Evolutionary conservation across 495 filamentous ascomycete species (phyloP).

Genomic region (Podospora appendiculata): DNA sequence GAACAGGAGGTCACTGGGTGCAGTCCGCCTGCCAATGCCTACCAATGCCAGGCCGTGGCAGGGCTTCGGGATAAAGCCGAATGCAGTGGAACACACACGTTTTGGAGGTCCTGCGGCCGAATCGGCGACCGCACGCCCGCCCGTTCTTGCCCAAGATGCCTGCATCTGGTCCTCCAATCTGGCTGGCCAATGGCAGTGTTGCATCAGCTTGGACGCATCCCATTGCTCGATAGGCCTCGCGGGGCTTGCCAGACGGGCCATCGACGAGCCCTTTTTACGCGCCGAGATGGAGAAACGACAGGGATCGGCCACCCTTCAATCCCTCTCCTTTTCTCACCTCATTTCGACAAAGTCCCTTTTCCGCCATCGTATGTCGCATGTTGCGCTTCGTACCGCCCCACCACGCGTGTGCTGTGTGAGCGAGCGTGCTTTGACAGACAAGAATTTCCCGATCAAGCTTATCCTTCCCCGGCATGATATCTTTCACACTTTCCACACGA

Average conservation of each 20-base stretch:
- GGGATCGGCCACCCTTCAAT: conserved; percentile 25
- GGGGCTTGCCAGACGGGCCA: conserved; percentile 29
- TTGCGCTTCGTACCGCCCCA: conserved; percentile 29
- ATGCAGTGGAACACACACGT: conserved; percentile 27
- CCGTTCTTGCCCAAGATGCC: conserved; percentile 3
- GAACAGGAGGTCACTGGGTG: conserved; percentile 9
- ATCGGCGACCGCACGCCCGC: conserved; percentile 24
- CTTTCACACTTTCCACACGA: too few relatives aligned
- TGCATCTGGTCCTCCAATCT: conserved; percentile 16
- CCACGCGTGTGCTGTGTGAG: conserved; percentile 10
- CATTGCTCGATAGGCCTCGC: conserved; percentile 33
- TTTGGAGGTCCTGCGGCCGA: conserved; percentile 27
- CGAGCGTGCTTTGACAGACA: conserved; percentile 5
- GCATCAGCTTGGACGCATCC: conserved; percentile 27
- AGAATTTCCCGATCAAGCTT: not conserved
- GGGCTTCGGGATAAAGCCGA: conserved; percentile 21
- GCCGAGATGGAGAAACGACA: conserved; percentile 33
- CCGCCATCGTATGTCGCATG: conserved; percentile 12
- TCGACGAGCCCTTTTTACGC: conserved; percentile 42
- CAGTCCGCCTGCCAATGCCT: conserved; percentile 20
- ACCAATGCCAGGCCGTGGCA: conserved; percentile 20
- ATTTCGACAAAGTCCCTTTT: conserved; percentile 12
- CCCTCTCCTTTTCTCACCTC: conserved; percentile 18
- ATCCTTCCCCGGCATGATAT: too few relatives aligned
- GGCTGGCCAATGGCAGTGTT: conserved; percentile 31